These are phyloP conservation scores for Cruciata laevipes DNA, from an alignment of 257 asterid species.

Conservation along the genomic window DNA sequence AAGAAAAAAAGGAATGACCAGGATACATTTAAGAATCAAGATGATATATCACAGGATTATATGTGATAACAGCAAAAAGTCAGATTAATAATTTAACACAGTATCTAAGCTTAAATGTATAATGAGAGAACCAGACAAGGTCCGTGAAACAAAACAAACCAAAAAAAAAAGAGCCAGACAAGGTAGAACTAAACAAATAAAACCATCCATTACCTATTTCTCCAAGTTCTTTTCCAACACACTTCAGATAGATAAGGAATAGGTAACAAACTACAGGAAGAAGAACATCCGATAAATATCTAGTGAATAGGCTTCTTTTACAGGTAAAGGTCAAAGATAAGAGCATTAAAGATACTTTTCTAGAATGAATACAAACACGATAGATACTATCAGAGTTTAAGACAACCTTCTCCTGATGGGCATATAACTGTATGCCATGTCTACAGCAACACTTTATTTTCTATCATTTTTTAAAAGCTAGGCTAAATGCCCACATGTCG, in stretches of 20 bases:
- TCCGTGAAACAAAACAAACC: too few relatives aligned
- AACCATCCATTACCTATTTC: not conserved
- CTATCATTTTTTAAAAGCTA: not conserved
- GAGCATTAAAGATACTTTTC: not conserved
- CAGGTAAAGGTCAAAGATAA: conserved; percentile 10
- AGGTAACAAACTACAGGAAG: not conserved
- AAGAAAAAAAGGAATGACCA: not conserved
- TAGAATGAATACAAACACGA: not conserved
- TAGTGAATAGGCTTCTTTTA: not conserved
- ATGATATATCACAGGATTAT: not conserved
- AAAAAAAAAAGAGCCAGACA: not conserved
- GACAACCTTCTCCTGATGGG: not conserved
- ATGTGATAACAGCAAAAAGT: not conserved
- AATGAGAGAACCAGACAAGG: not conserved
- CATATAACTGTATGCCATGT: not conserved
- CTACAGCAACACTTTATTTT: not conserved
- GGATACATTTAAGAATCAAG: not conserved
- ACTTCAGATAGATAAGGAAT: not conserved
- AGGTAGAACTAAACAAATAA: not conserved
- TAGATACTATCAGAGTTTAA: not conserved
- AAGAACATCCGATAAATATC: not conserved
- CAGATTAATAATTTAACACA: not conserved
- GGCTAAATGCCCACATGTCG: not conserved
- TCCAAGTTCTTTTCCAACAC: not conserved
- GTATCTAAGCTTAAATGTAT: not conserved